Percentiles rank a stretch among this genome's conserved stretches.
Evolutionary conservation across 768 basidiomycete species (phyloP).

Genomic region (Lactarius deliciosus): DNA sequence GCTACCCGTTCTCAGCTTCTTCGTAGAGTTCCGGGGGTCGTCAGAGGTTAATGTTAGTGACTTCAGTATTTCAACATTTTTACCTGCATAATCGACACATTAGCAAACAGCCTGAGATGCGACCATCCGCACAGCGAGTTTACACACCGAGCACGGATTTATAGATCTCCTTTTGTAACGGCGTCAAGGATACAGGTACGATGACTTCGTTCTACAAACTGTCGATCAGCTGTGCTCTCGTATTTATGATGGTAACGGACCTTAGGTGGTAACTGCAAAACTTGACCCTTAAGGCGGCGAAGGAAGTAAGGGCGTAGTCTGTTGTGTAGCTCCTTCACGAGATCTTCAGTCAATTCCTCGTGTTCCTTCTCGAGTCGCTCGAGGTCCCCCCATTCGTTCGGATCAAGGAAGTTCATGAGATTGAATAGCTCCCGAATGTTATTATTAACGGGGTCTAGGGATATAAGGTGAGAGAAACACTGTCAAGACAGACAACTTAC

Average conservation of each 20-base stretch:
- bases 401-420: slow-evolving; percentile 93
- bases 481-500: slow-evolving; percentile 40
- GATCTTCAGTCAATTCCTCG: slow-evolving; percentile 74
- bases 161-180: slow-evolving; percentile 86
- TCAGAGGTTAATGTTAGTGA: slow-evolving; percentile 50
- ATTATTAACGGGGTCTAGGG: slow-evolving; percentile 90
- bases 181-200: slow-evolving; percentile 85
- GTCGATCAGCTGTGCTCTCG: neutral
- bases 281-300: slow-evolving; percentile 90
- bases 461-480: slow-evolving; percentile 14
- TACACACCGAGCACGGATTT: slow-evolving; percentile 72
- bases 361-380: slow-evolving; percentile 72
- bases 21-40: slow-evolving; percentile 35
- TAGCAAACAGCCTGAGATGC: slow-evolving; percentile 27
- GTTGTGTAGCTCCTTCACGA: slow-evolving; percentile 75
- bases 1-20: slow-evolving; percentile 46
- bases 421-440: slow-evolving; percentile 97
- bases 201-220: slow-evolving; percentile 77
- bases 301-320: slow-evolving; percentile 88
- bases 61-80: slow-evolving; percentile 67
- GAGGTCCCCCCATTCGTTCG: slow-evolving; percentile 71
- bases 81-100: slow-evolving; percentile 44
- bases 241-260: slow-evolving; percentile 40
- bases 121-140: slow-evolving; percentile 21
- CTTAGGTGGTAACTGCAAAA: slow-evolving; percentile 89